Evolutionary conservation across 176 grass and related monocot species (phyloP).

Genomic region (Oryza rufipogon): DNA sequence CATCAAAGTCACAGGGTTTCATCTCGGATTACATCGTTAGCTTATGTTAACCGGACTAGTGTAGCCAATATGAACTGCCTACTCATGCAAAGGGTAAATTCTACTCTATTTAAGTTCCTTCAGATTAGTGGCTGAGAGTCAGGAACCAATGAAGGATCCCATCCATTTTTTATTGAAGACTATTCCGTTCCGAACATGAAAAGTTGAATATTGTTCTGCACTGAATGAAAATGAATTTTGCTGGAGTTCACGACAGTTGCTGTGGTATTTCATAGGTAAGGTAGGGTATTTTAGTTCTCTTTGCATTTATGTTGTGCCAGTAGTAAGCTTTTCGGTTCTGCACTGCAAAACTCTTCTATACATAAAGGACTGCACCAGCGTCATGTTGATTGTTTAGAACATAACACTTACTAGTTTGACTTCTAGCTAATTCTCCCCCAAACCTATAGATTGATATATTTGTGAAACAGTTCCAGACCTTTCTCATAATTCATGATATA

Average conservation of each 20-base stretch:
- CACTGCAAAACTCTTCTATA: not conserved
- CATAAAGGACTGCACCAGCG: not conserved
- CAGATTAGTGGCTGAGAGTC: not conserved
- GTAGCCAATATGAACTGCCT: not conserved
- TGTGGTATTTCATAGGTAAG: not conserved
- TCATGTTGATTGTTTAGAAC: not conserved
- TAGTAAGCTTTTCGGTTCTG: not conserved
- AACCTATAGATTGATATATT: not conserved
- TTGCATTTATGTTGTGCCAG: not conserved
- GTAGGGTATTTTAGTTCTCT: not conserved
- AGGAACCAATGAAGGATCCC: not conserved
- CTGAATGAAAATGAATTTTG: not conserved
- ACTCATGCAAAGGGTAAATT: not conserved
- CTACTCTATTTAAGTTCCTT: not conserved
- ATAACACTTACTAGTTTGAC: not conserved
- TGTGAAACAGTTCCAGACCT: not conserved
- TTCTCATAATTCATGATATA: not conserved
- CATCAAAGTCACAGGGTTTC: not conserved
- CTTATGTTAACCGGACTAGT: constrained; percentile 2
- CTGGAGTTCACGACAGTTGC: not conserved
- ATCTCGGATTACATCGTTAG: not conserved
- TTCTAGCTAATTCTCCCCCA: not conserved
- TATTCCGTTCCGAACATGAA: not conserved
- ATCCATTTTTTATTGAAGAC: not conserved
- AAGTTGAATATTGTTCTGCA: not conserved